A percentile compares a stretch with the other conserved stretches of the same genome.
Evolutionary conservation across 2,329 filamentous ascomycete genomes (phyloP).

Genomic region (Epichloe elymi): DNA sequence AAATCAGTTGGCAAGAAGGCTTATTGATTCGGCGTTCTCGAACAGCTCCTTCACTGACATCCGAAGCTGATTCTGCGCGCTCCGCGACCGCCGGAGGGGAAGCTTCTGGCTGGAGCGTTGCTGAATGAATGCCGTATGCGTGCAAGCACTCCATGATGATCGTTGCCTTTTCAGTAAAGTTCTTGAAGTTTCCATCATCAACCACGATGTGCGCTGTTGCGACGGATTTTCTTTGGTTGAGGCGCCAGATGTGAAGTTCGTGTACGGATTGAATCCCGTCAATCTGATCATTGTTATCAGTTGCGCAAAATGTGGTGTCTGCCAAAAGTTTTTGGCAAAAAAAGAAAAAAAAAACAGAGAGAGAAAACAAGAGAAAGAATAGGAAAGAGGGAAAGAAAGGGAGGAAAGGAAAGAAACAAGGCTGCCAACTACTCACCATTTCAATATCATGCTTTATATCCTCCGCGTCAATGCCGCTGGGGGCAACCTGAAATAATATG

Average conservation of each 20-base stretch:
- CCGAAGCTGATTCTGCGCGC: slow-evolving; percentile 6
- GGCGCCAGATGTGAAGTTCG: slow-evolving; percentile 61
- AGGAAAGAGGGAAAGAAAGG: too few species aligned
- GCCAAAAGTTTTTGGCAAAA: background rate
- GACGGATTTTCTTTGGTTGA: slow-evolving; percentile 56
- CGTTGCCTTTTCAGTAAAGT: slow-evolving; percentile 47
- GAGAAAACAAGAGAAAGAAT: too few species aligned
- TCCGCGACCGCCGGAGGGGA: slow-evolving; percentile 1
- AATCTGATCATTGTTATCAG: slow-evolving; percentile 30
- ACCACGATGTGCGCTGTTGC: slow-evolving; percentile 59
- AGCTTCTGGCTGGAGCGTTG: slow-evolving; percentile 55
- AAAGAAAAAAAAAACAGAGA: too few species aligned
- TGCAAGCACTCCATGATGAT: slow-evolving; percentile 57
- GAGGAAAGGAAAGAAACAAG: too few species aligned
- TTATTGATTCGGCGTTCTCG: slow-evolving; percentile 12
- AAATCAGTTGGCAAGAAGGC: slow-evolving; percentile 35
- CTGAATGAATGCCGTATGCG: slow-evolving; percentile 59
- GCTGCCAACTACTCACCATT: slow-evolving; percentile 26
- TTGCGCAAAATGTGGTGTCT: background rate
- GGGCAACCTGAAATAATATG: slow-evolving; percentile 56
- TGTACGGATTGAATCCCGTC: slow-evolving; percentile 54
- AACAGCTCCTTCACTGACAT: slow-evolving; percentile 7
- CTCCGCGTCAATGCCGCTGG: slow-evolving; percentile 41
- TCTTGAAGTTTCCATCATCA: slow-evolving; percentile 37
- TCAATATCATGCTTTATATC: slow-evolving; percentile 59